A percentile compares a stretch with the other conserved stretches of the same genome.
Conservation (phyloP, 345 rosid genomes). For the Cardamine chenopodiifolia region DNA sequence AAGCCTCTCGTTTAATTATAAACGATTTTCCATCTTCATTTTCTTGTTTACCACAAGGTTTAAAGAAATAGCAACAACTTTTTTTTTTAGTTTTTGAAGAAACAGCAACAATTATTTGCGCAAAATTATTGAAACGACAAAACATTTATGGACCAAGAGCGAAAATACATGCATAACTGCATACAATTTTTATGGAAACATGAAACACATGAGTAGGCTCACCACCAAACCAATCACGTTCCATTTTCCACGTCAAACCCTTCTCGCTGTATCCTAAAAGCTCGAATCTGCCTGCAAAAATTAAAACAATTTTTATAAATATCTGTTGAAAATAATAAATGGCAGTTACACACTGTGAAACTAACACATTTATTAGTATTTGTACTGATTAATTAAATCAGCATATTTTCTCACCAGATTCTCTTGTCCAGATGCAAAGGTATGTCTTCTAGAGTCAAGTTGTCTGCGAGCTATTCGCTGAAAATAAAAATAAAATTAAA, state of each 20-base stretch:
- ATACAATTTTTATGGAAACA: constrained; percentile 22
- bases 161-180: constrained; percentile 1
- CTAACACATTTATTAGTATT: background rate
- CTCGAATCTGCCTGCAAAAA: constrained; percentile 38
- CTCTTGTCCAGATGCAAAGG: constrained; percentile 58
- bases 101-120: constrained; percentile 28
- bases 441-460: constrained; percentile 73
- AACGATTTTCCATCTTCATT: background rate
- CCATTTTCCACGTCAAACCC: constrained; percentile 15
- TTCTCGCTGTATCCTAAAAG: constrained; percentile 24
- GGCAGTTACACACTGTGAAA: background rate
- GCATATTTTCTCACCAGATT: constrained; percentile 41
- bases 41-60: background rate
- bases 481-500: background rate
- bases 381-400: background rate
- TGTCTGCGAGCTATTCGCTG: constrained; percentile 79
- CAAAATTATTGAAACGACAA: constrained; percentile 36
- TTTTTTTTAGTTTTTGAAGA: background rate
- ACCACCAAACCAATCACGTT: constrained; percentile 35
- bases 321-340: background rate
- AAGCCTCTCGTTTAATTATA: background rate
- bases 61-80: constrained; percentile 13
- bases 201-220: constrained; percentile 33
- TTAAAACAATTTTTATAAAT: background rate
- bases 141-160: constrained; percentile 17